Evolutionary conservation across 441 rosid genomes (phyloP).

Genomic region (Manihot esculenta): DNA sequence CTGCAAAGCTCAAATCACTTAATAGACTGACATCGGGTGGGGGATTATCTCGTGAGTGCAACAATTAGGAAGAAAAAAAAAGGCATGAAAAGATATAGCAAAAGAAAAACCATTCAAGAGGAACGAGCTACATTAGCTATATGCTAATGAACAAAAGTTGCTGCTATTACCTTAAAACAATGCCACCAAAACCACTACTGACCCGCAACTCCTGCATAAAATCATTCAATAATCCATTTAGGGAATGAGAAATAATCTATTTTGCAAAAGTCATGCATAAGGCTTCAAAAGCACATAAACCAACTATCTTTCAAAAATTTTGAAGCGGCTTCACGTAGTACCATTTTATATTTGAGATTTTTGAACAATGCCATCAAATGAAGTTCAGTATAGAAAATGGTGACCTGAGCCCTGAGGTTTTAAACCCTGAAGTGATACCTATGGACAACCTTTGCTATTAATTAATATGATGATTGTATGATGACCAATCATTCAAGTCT

Average conservation of each 20-base stretch:
- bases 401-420: background rate
- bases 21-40: background rate
- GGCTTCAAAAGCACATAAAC: conserved; percentile 11
- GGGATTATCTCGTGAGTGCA: background rate
- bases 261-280: background rate
- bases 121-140: background rate
- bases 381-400: background rate
- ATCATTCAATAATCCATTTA: conserved; percentile 16
- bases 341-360: background rate
- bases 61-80: background rate
- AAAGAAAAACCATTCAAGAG: background rate
- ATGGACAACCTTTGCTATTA: background rate
- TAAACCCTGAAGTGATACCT: background rate
- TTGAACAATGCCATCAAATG: background rate
- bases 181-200: conserved; percentile 77
- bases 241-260: conserved; percentile 5
- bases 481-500: background rate
- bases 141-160: conserved; percentile 9
- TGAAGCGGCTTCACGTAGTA: background rate
- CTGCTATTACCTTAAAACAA: conserved; percentile 70
- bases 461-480: background rate
- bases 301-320: background rate
- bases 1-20: background rate
- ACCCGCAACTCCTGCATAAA: conserved; percentile 81
- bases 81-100: background rate